Base-by-base conservation (phyloP, 177 flowering plant species). In the Vitis hybrid region DNA sequence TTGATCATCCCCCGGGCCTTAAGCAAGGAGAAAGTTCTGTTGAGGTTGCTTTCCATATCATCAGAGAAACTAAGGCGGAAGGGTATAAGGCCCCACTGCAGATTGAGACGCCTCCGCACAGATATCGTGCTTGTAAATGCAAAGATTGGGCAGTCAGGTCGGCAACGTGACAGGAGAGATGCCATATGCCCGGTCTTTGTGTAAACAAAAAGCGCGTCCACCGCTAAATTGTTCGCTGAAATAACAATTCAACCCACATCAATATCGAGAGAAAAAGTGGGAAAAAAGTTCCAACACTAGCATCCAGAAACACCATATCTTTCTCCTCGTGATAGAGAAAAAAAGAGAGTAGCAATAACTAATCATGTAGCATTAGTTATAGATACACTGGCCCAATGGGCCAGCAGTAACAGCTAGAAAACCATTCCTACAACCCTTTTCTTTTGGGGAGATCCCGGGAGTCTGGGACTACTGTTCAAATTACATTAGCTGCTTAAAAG, bases 21-120 rank as follows among this genome's bases (percentile, higher is more conserved):
- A 70, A 94, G 94, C 81, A 94, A 67, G 7, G 91, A 74, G 79
- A 94, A 94, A 48, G 99, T 94, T 76, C 81, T 86, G 75, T 93
- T 88, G 18, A 94, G 97, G 78, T 93, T 90, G 90, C 81, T 88
- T 69, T 94, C 99, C 99, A 94, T 93, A 66, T 94, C 99, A 64
- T 94, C 98, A 2, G 93, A 82, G 85, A 90, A 90, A 83, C 80
- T 82, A 64, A 92, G 72, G 18, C 97, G 91, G 86, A 94, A 94
- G 2, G 99, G 99, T 59, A 93, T 94, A 18, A 94, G 85, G 52
- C 99, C 99, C 99, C 99, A 95, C 74, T 90, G 99, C 60, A 93
- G 85, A 80, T 95, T 95, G 79, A 95, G 78, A 53, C 94, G 96
- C 67, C 98, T 84, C 64, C 98, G 72, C 60, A 91, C 87, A 16